These are phyloP conservation scores for Ensete glaucum DNA, from an alignment of 176 grass and related monocot genomes.

Conservation along the genomic window DNA sequence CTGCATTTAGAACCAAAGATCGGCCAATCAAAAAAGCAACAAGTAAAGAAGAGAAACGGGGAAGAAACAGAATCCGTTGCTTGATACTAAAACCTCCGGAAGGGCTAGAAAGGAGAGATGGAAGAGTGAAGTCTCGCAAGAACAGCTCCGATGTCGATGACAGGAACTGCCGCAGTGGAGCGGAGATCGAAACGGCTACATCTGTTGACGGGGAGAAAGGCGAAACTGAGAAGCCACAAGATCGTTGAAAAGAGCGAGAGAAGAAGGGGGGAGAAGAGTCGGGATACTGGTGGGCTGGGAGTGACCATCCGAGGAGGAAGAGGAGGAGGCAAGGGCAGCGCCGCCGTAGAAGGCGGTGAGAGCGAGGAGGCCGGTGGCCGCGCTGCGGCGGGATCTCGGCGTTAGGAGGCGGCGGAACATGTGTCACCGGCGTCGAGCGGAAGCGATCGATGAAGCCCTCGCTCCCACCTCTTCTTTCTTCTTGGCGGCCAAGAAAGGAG, in stretches of 20 bases:
- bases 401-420: constrained; percentile 9
- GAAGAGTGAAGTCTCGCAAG: not conserved
- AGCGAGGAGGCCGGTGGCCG: not conserved
- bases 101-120: not conserved
- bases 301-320: too few species aligned
- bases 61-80: not conserved
- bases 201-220: not conserved
- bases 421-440: not conserved
- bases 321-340: not conserved
- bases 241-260: not conserved
- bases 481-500: too few species aligned
- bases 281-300: not conserved
- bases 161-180: not conserved
- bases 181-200: not conserved
- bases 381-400: not conserved
- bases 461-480: too few species aligned
- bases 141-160: not conserved
- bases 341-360: not conserved
- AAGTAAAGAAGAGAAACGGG: not conserved
- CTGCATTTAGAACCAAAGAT: constrained; percentile 1
- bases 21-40: not conserved
- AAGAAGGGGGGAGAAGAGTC: too few species aligned
- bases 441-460: too few species aligned
- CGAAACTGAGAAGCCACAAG: not conserved
- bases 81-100: not conserved